Percentiles rank a stretch among this genome's conserved stretches.
Evolutionary conservation across 768 basidiomycete species (phyloP).

Genomic region (Glaciozyma martinii): DNA sequence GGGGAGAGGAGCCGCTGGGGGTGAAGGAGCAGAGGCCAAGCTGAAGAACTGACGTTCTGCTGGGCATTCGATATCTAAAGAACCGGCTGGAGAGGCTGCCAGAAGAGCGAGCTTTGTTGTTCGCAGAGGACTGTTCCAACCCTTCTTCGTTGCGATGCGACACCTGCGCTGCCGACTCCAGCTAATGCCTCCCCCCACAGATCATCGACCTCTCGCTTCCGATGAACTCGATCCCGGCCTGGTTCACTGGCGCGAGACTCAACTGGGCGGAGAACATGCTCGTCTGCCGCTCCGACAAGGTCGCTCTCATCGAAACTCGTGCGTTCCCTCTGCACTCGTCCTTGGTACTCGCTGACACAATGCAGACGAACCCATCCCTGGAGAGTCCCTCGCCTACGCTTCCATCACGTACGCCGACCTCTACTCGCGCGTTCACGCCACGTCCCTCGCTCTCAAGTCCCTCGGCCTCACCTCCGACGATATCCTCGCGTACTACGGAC

Average conservation of each 20-base stretch:
- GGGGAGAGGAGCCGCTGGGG: no score
- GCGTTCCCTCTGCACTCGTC: constrained; percentile 36
- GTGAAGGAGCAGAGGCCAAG: no score
- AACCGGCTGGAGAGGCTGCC: no score
- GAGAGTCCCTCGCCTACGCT: constrained; percentile 39
- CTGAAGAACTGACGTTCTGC: no score
- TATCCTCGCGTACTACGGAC: constrained; percentile 66
- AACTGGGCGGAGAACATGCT: constrained; percentile 82
- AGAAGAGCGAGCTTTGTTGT: no score
- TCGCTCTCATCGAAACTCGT: constrained; percentile 65
- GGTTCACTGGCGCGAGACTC: constrained; percentile 59
- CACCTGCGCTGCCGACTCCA: no score
- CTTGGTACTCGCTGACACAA: neutral
- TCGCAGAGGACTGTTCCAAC: neutral
- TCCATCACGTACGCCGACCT: constrained; percentile 53
- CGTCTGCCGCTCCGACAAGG: constrained; percentile 43
- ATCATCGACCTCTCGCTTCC: constrained; percentile 48
- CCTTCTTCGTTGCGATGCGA: no score
- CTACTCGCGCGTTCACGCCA: constrained; percentile 50
- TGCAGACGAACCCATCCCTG: constrained; percentile 35
- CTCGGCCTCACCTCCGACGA: constrained; percentile 56
- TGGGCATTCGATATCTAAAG: no score
- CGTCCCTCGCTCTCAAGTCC: constrained; percentile 52
- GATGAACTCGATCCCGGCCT: constrained; percentile 57
- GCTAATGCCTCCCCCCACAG: constrained; percentile 34